These are phyloP conservation scores for Cotoneaster glaucophyllus DNA, from an alignment of 306 rosid species.

Conservation along the genomic window DNA sequence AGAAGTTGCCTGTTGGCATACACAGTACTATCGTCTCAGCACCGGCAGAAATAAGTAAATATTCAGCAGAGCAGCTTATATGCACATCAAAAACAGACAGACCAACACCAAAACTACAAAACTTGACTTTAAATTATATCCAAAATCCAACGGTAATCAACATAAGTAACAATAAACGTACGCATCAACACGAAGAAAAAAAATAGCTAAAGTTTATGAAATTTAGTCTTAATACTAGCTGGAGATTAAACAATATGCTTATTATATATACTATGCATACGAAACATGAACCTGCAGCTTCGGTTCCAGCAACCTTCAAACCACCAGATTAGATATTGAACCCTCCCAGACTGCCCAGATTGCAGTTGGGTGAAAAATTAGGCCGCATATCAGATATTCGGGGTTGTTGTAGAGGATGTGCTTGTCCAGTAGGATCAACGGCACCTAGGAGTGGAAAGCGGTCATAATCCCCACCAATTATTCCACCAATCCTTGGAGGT, in stretches of 20 bases:
- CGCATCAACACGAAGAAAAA: not conserved
- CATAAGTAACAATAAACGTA: not conserved
- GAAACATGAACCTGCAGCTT: conserved; percentile 10
- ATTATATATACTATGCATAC: not conserved
- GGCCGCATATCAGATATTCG: not conserved
- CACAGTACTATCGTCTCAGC: not conserved
- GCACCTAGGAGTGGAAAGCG: conserved; percentile 16
- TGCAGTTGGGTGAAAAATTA: conserved; percentile 19
- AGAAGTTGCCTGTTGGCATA: not conserved
- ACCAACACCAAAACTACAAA: not conserved
- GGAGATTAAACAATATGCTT: not conserved
- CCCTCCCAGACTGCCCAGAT: conserved; percentile 17
- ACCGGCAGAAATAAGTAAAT: too few species aligned
- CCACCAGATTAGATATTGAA: conserved; percentile 5
- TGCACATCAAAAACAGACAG: not conserved
- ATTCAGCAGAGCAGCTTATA: not conserved
- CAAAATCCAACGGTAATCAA: not conserved
- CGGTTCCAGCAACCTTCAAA: not conserved
- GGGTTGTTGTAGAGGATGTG: not conserved
- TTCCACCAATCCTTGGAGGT: conserved; percentile 17
- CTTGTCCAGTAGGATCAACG: conserved; percentile 17
- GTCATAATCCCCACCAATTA: conserved; percentile 42
- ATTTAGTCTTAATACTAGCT: not conserved
- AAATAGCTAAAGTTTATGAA: not conserved
- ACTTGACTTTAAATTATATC: not conserved